Evolutionary conservation across 768 basidiomycete species (phyloP), one percentile per base, ranked within the genome.

Genomic region (Xerocomellus amylosporus): DNA sequence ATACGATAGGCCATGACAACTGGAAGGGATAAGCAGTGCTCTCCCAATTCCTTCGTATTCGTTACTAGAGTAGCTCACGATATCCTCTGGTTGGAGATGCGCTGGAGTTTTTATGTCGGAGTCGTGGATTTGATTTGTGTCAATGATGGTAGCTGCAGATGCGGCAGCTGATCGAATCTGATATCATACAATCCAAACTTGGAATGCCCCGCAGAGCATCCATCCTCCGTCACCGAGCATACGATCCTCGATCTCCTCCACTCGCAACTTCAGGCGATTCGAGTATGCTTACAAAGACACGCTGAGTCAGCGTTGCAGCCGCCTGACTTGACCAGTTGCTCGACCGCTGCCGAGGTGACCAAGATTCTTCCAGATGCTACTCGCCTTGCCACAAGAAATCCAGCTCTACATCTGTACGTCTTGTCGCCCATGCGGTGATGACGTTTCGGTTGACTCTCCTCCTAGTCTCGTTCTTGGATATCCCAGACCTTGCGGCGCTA

Each of bases 391-490:
- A 19, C 73, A 77, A 24, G 87, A 88, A 67, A 71, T 80, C 33
- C 55, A 83, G 26, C 74, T 88, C 42, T 73, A 84, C 59, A 85
- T 88, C 30, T 71, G 85, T 85, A 59, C 54, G 80, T 64, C 46
- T n/a, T 41, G 9, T 19, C 28, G 5, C 13, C 10, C 1, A 15
- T 38, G 14, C 5, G 8, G 28, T 17, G 0, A 14, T 24, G n/a
- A 9, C 24, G 9, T 36, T 17, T 42, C 49, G 20, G 13, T 20
- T 56, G 49, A 62, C 41, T 24, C 2, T 22, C 24, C 8, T 37
- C 20, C 3, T 53, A 88, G 87, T 87, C 42, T 83, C 84, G 1
- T 90, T 81, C 66, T 75, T 90, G 51, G 88, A 90, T 68, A 69
- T 89, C 7, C 88, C 88, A 0, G 88, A 90, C 64, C 78, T 89